Base-by-base conservation (phyloP, 169 alveolate species). In the Plasmodium inui region DNA sequence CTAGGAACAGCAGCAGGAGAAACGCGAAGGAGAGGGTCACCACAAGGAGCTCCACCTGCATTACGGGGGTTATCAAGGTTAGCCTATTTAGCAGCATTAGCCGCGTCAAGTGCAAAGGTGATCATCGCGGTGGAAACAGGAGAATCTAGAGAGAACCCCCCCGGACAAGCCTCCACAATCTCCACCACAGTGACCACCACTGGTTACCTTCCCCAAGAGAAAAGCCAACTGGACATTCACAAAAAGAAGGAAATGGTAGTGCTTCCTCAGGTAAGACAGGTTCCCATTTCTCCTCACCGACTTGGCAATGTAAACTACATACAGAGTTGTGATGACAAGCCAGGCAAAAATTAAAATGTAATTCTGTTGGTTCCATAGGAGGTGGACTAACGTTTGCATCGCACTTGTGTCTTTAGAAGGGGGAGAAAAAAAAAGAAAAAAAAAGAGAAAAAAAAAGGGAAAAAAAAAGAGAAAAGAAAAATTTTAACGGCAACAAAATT, bases 201-300 rank as follows among this genome's bases (percentile, higher is more conserved):
- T 14, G 22, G 32, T 84, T 84, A 84, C 93, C 28, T 61, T 72
- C n/a, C 71, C 46, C 1, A 19, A 30, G 26, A 46, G 3, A 19
- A 84, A 84, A 30, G 93, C 46, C 76, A 84, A 30, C 19, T 50
- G 34, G 7, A 28, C 61, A 84, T 84, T 84, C 41, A 84, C 8
- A 41, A 61, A 72, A 9, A 84, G 84, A 8, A 84, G 93, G 28
- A 84, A 84, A 50, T 84, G 93, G 14, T 84, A 84, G 61, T 84
- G 93, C 55, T 84, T 84, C 61, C 93, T 28, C 19, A 84, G 57
- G 37, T 73, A 73, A 7, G 78, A 32, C 22, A 84, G 28, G 44
- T 72, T 72, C 41, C 34, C 44, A 5, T 72, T 26, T 73, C 39
- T 73, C 53, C 17, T 72, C 41, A 50, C 9, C 53, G 73, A 14